A percentile compares a stretch with the other conserved stretches of the same genome.
phyloP scores from a whole-genome alignment of 495 filamentous ascomycete genomes.

The Aspergillus saccharolyticus region DNA sequence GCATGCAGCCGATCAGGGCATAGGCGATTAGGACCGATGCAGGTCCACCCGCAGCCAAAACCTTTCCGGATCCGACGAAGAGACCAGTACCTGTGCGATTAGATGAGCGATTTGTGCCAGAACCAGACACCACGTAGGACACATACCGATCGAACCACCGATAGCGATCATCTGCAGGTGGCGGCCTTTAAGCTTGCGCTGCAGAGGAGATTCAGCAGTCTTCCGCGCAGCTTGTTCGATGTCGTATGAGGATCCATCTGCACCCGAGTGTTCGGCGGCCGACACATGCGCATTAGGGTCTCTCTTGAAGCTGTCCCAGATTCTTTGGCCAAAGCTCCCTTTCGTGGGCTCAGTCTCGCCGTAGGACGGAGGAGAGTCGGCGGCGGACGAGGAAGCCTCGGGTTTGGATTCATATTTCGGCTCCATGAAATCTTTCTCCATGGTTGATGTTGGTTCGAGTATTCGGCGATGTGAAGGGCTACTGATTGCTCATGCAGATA shows the following conservation, averaged over 20 bases:
- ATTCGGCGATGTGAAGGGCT: too few relatives aligned
- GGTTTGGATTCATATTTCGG: conserved; percentile 16
- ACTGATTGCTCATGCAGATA: background rate
- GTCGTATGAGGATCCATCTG: conserved; percentile 66
- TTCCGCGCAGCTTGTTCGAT: conserved; percentile 65
- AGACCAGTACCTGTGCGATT: conserved; percentile 67
- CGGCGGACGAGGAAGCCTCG: conserved; percentile 18
- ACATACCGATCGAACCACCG: conserved; percentile 83
- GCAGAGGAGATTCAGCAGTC: conserved; percentile 72
- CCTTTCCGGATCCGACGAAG: conserved; percentile 81
- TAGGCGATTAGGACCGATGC: conserved; percentile 82
- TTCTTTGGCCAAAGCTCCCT: conserved; percentile 36
- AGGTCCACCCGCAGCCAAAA: conserved; percentile 75
- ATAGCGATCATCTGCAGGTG: conserved; percentile 98
- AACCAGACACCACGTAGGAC: background rate
- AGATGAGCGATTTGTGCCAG: background rate
- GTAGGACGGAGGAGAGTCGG: conserved; percentile 32
- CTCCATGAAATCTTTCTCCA: conserved; percentile 37
- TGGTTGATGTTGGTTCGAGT: conserved; percentile 16
- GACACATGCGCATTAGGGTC: conserved; percentile 65
- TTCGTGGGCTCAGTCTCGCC: conserved; percentile 33
- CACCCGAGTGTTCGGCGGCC: conserved; percentile 45
- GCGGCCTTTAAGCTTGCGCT: conserved; percentile 70
- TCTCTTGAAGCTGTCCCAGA: conserved; percentile 75
- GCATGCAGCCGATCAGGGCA: conserved; percentile 75